phyloP scores from a whole-genome alignment of 2,329 filamentous ascomycete genomes.

The Claviceps pusilla region DNA sequence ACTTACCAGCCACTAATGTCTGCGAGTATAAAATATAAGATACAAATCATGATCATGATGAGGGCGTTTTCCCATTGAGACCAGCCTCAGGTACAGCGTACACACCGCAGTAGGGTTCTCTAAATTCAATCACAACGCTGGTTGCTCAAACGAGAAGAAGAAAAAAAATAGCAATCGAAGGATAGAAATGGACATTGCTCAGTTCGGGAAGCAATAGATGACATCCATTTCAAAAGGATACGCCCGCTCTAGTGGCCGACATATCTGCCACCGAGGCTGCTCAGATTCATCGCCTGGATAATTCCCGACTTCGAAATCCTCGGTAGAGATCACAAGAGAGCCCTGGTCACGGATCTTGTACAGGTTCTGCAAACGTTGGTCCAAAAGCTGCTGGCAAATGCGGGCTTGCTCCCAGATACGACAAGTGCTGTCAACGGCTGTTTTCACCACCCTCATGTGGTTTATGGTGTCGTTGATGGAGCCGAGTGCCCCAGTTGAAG shows the following conservation, averaged over 20 bases:
- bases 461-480: constrained; percentile 37
- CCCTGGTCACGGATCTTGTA: constrained; percentile 19
- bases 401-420: constrained; percentile 45
- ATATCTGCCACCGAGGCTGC: constrained; percentile 21
- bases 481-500: constrained; percentile 39
- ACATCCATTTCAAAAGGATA: constrained; percentile 25
- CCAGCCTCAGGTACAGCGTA: background rate
- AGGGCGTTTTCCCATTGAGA: background rate
- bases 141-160: constrained; percentile 6
- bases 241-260: constrained; percentile 18
- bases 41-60: background rate
- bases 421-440: constrained; percentile 40
- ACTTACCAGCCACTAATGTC: background rate
- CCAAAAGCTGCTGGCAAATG: constrained; percentile 33
- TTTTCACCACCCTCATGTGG: constrained; percentile 36
- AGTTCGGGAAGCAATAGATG: constrained; percentile 18
- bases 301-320: constrained; percentile 16
- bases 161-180: constrained; percentile 4
- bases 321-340: constrained; percentile 12
- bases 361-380: constrained; percentile 21
- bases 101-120: background rate
- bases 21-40: background rate
- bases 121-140: constrained; percentile 6
- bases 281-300: constrained; percentile 14
- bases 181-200: background rate